A percentile compares a stretch with the other conserved stretches of the same genome.
Conservation (phyloP, 73 alveolate genomes). For the Paramecium tetraurelia region DNA sequence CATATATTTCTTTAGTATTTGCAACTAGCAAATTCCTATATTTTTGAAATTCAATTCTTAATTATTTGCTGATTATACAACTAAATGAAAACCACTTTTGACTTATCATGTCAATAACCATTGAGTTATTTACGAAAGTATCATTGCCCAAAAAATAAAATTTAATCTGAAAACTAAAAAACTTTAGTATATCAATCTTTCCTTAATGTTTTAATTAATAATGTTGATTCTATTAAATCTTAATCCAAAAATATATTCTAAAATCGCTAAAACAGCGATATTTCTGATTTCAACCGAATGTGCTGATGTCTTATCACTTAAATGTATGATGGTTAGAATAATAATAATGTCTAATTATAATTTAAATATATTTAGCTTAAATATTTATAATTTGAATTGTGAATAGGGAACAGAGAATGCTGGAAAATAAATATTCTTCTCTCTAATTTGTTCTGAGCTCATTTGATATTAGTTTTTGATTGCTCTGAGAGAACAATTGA, state of each 20-base stretch:
- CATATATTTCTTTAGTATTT: neutral
- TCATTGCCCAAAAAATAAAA: neutral
- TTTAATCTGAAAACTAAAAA: neutral
- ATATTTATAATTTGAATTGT: neutral
- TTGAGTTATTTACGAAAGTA: neutral
- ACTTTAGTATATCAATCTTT: neutral
- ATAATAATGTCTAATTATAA: too few species aligned
- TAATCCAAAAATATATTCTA: too few species aligned
- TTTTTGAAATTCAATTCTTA: neutral
- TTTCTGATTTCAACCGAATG: too few species aligned
- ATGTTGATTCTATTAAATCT: too few species aligned
- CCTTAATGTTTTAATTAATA: too few species aligned
- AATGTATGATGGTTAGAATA: neutral
- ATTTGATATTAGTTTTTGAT: neutral
- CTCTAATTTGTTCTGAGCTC: neutral
- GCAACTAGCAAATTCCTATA: neutral
- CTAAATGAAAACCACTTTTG: neutral
- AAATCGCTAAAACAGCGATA: too few species aligned
- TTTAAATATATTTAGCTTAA: neutral
- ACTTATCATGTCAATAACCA: slow-evolving; percentile 14
- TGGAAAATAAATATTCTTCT: neutral
- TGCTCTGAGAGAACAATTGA: neutral
- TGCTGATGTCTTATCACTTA: neutral
- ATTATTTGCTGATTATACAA: neutral
- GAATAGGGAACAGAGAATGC: neutral